A percentile compares a stretch with the other conserved stretches of the same genome.
Evolutionary conservation across 2,329 filamentous ascomycete genomes (phyloP).

Genomic region (Xylaria digitata): DNA sequence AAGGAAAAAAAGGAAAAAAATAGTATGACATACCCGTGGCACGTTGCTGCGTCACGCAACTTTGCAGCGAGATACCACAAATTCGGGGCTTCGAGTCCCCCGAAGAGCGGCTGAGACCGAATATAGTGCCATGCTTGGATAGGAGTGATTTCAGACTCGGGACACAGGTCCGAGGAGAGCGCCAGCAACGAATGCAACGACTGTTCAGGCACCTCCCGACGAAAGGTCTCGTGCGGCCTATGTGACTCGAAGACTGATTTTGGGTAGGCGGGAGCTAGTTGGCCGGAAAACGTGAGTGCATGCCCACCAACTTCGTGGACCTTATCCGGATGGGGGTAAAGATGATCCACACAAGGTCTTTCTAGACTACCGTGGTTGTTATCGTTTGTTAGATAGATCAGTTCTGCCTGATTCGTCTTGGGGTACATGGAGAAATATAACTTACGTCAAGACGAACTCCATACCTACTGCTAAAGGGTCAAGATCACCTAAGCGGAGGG

Average conservation of each 20-base stretch:
- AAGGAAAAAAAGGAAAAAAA: too few species aligned
- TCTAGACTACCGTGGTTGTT: slow-evolving; percentile 6
- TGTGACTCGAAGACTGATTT: slow-evolving; percentile 18
- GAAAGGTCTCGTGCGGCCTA: slow-evolving; percentile 20
- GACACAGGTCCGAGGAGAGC: slow-evolving; percentile 22
- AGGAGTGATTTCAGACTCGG: slow-evolving; percentile 26
- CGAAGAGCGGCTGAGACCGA: slow-evolving; percentile 23
- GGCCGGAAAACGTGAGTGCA: slow-evolving; percentile 22
- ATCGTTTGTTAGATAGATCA: background rate
- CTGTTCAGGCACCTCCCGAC: slow-evolving; percentile 24
- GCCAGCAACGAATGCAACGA: slow-evolving; percentile 20
- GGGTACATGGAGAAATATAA: background rate
- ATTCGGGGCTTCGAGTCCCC: slow-evolving; percentile 13
- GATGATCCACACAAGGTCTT: slow-evolving; percentile 21
- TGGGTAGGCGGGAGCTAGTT: slow-evolving; percentile 18
- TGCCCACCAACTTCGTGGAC: slow-evolving; percentile 20
- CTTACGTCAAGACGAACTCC: slow-evolving; percentile 30
- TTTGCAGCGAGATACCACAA: slow-evolving; percentile 15
- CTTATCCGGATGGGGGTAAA: slow-evolving; percentile 15
- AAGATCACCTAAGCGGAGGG: slow-evolving; percentile 23
- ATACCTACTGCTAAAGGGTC: slow-evolving; percentile 30
- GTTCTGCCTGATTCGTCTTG: background rate
- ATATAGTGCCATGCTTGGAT: slow-evolving; percentile 23
- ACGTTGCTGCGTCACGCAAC: slow-evolving; percentile 16
- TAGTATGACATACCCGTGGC: slow-evolving; percentile 19